Percentiles rank a stretch among this genome's conserved stretches.
These are phyloP conservation scores for Peronospora tabacina DNA, from an alignment of 352 stramenopile genomes.

Conservation along the genomic window DNA sequence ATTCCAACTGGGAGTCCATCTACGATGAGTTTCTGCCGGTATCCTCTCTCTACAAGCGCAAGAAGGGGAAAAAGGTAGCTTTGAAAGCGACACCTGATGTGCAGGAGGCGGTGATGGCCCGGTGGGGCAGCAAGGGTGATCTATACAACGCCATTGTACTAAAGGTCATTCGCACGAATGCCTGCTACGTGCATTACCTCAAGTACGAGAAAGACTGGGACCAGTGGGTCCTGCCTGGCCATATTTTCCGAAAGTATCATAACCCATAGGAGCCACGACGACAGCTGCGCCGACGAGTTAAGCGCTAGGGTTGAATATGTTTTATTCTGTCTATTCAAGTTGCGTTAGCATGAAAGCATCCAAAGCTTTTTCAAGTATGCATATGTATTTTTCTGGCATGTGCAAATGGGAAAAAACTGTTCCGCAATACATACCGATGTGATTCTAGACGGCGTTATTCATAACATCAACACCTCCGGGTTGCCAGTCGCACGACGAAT, in stretches of 20 bases:
- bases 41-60: constrained; percentile 50
- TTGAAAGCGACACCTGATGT: constrained; percentile 58
- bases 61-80: constrained; percentile 40
- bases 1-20: constrained; percentile 74
- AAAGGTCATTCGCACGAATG: constrained; percentile 70
- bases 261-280: constrained; percentile 4
- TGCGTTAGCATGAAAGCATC: constrained; percentile 7
- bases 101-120: constrained; percentile 64
- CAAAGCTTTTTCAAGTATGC: constrained; percentile 1
- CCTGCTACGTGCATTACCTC: constrained; percentile 73
- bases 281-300: neutral
- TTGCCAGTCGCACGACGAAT: constrained; percentile 13
- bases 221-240: constrained; percentile 68
- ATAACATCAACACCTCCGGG: neutral
- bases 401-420: neutral
- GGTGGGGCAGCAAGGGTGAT: constrained; percentile 60
- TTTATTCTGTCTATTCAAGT: constrained; percentile 14
- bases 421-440: neutral
- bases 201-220: constrained; percentile 84
- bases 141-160: constrained; percentile 76
- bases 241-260: constrained; percentile 76
- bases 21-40: constrained; percentile 76
- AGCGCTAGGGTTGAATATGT: constrained; percentile 9
- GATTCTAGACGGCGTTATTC: neutral
- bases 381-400: constrained; percentile 7